Percentiles rank a stretch among this genome's conserved stretches.
Conservation (phyloP, 352 stramenopile genomes). For the Aphanomyces euteiches region DNA sequence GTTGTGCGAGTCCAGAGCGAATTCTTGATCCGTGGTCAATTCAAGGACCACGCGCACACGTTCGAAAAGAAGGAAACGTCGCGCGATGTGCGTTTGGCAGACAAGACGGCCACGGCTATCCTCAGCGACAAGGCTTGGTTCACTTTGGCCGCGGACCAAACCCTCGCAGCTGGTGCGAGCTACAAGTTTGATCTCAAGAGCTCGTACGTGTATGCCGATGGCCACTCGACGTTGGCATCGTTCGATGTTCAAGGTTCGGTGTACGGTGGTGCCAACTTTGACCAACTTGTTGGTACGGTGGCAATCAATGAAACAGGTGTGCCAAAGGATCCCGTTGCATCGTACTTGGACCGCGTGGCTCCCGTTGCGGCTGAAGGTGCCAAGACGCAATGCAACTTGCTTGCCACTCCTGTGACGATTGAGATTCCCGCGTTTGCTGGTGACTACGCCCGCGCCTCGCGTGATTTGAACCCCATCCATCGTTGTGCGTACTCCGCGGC, state of each 20-base stretch:
- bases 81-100: constrained; percentile 30
- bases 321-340: constrained; percentile 22
- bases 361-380: neutral
- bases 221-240: constrained; percentile 39
- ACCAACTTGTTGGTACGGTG: constrained; percentile 37
- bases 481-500: constrained; percentile 68
- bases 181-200: constrained; percentile 52
- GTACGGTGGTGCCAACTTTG: constrained; percentile 8
- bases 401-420: constrained; percentile 65
- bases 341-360: constrained; percentile 22
- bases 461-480: constrained; percentile 86
- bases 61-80: constrained; percentile 56
- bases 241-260: constrained; percentile 42
- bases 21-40: constrained; percentile 81
- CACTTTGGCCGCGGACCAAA: constrained; percentile 29
- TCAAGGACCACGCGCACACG: constrained; percentile 67
- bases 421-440: constrained; percentile 57
- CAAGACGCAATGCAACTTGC: constrained; percentile 43
- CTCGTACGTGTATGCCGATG: constrained; percentile 52
- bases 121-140: constrained; percentile 69
- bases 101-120: constrained; percentile 38
- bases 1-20: constrained; percentile 74
- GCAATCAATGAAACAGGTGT: constrained; percentile 41
- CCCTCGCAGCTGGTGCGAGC: constrained; percentile 43
- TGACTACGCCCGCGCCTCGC: constrained; percentile 71